Base-by-base conservation (phyloP, 345 rosid genomes). In the Acer saccharum region DNA sequence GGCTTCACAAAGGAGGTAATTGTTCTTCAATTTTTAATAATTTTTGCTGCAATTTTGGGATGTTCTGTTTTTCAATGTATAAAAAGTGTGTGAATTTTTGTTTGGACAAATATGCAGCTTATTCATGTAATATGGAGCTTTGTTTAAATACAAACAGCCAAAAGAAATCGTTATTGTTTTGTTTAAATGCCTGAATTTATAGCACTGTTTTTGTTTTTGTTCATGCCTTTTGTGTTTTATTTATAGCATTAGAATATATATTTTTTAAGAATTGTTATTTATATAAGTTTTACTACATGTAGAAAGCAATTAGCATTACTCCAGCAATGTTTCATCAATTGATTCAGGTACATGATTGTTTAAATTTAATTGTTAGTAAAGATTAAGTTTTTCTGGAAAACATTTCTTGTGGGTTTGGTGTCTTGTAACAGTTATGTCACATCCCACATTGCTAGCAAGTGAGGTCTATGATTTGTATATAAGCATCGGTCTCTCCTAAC, bases 51-150 rank as follows among this genome's bases (percentile, higher is more conserved):
- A 39, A 39, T 17, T 3, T 35, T 6, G 43, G 7, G 43, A 39
- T 6, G 8, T 44, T 67, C 21, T 63, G 3, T 69, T 39, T 68
- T 52, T 20, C 39, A 11, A 3, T 41, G 27, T 13, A 13, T 50
- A 32, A 32, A 72, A 32, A 55, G 68, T 65, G 41, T 18, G 1
- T 72, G 54, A 58, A 7, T 63, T 50, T 32, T 69, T 29, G 13
- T 62, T 27, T 27, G 52, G 2, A 12, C 2, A n/a, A 55, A 20
- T 57, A 27, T 68, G 81, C 89, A 95, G 98, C 98, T 43, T 95
- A 95, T 80, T 93, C 98, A 9, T 95, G 98, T 81, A 91, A 94
- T 78, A 95, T 91, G 98, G 98, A 95, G 92, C 88, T 95, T 68
- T 91, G 95, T 80, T 84, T 95, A 70, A 82, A 95, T 79, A 79